Conservation (phyloP, 257 asterid genomes). For the Solanum rostratum region DNA sequence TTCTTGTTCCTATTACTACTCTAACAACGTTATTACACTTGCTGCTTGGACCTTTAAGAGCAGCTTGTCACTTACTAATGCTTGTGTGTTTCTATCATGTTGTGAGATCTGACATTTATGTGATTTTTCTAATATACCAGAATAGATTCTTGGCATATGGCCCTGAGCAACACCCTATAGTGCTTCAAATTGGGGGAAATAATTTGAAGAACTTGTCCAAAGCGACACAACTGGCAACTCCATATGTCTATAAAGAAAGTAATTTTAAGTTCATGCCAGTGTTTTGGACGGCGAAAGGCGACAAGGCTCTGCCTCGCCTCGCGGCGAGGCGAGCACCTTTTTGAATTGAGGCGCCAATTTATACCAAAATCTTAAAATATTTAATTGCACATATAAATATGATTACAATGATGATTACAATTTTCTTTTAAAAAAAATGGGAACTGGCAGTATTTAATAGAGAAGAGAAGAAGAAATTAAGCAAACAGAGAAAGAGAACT, state of each 20-base stretch:
- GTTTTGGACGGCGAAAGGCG: too few species aligned
- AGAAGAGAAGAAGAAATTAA: too few species aligned
- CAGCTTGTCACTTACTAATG: background rate
- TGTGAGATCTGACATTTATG: slow-evolving; percentile 4
- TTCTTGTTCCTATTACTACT: too few species aligned
- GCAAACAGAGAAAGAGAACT: too few species aligned
- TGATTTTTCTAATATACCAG: slow-evolving; percentile 30
- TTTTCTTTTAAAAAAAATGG: too few species aligned
- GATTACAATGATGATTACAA: too few species aligned
- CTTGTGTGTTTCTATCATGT: background rate
- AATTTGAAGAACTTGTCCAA: slow-evolving; percentile 75
- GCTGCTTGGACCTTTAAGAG: background rate
- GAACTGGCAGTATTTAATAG: too few species aligned
- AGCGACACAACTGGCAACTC: slow-evolving; percentile 65
- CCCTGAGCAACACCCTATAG: slow-evolving; percentile 87
- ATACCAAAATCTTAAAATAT: too few species aligned
- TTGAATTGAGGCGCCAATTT: too few species aligned
- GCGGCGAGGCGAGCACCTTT: too few species aligned
- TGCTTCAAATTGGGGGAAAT: slow-evolving; percentile 89
- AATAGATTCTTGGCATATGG: slow-evolving; percentile 76
- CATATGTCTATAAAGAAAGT: slow-evolving; percentile 90
- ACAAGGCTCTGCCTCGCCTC: too few species aligned
- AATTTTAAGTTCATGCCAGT: slow-evolving; percentile 90
- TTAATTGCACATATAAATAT: too few species aligned
- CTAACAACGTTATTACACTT: background rate